Percentiles rank a stretch among this genome's conserved stretches.
These are phyloP conservation scores for Euphrasia arctica DNA, from an alignment of 305 asterid genomes.

Conservation along the genomic window DNA sequence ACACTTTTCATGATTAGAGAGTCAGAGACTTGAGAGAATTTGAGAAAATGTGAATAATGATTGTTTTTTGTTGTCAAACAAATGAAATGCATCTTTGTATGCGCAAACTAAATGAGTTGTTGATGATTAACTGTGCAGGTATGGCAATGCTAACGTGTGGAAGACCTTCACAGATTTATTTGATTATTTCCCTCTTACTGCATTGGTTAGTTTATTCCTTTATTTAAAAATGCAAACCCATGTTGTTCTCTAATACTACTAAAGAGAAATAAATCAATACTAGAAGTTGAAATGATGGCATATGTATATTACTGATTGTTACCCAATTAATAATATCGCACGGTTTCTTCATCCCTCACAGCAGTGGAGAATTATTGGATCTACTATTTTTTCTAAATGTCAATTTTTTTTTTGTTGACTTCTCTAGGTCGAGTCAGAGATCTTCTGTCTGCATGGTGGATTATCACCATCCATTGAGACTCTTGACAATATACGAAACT, in stretches of 20 bases:
- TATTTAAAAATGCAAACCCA: neutral
- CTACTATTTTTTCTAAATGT: conserved; percentile 25
- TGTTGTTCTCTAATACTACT: neutral
- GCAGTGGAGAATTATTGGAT: neutral
- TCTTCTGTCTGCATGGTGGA: conserved; percentile 69
- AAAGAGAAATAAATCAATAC: neutral
- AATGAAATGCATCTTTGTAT: conserved; percentile 1
- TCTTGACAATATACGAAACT: conserved; percentile 55
- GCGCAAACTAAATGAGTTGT: conserved; percentile 1
- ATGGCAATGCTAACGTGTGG: conserved; percentile 71
- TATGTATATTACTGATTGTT: neutral
- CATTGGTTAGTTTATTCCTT: conserved; percentile 47
- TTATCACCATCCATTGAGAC: conserved; percentile 64
- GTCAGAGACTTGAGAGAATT: too few relatives aligned
- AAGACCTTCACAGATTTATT: conserved; percentile 60
- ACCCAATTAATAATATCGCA: neutral
- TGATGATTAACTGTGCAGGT: conserved; percentile 33
- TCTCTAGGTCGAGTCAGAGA: conserved; percentile 58
- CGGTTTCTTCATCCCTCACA: neutral
- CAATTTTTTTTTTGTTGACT: neutral
- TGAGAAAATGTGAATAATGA: neutral
- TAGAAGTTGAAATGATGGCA: neutral
- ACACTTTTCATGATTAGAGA: neutral
- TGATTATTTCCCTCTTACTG: conserved; percentile 70
- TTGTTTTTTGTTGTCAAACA: neutral